Percentiles rank a stretch among this genome's conserved stretches.
Evolutionary conservation across 163 green algal species (phyloP).

Genomic region (Prototheca stagnorum): DNA sequence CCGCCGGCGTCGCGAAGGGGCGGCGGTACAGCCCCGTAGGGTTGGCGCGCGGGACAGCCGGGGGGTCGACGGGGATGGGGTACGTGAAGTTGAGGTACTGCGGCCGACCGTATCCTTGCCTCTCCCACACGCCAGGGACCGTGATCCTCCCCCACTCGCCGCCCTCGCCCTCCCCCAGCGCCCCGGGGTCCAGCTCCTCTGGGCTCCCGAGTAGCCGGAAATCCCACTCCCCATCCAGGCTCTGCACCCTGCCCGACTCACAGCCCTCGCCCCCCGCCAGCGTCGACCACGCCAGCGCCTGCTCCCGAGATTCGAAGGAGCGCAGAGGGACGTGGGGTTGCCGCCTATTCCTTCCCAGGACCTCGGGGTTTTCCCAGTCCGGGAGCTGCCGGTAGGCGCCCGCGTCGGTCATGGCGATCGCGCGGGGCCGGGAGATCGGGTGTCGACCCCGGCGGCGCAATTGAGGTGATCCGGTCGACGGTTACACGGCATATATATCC

Average conservation of each 20-base stretch:
- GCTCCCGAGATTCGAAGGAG: conserved; percentile 15
- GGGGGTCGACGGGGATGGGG: conserved; percentile 61
- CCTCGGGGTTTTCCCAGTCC: conserved; percentile 53
- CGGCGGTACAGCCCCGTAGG: conserved; percentile 76
- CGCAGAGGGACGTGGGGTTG: conserved; percentile 35
- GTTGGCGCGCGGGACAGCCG: conserved; percentile 69
- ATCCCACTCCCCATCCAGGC: conserved; percentile 40
- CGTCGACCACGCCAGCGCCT: conserved; percentile 15
- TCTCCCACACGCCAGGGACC: conserved; percentile 80
- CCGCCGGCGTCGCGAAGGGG: conserved; percentile 31
- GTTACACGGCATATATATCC: too few relatives aligned
- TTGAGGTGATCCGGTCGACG: too few relatives aligned
- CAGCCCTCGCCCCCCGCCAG: background rate
- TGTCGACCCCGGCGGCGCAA: too few relatives aligned
- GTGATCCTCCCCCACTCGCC: conserved; percentile 12
- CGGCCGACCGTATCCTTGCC: conserved; percentile 54
- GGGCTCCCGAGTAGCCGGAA: conserved; percentile 46
- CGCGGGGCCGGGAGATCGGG: too few relatives aligned
- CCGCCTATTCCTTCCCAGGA: conserved; percentile 50
- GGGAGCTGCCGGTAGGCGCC: background rate
- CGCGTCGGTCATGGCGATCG: too few relatives aligned
- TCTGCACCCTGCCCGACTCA: background rate
- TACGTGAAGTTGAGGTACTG: conserved; percentile 95
- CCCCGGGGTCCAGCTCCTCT: conserved; percentile 22
- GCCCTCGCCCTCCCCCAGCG: background rate